These are phyloP conservation scores for Musa acuminata DNA, from an alignment of 176 grass and related monocot genomes.

Conservation along the genomic window DNA sequence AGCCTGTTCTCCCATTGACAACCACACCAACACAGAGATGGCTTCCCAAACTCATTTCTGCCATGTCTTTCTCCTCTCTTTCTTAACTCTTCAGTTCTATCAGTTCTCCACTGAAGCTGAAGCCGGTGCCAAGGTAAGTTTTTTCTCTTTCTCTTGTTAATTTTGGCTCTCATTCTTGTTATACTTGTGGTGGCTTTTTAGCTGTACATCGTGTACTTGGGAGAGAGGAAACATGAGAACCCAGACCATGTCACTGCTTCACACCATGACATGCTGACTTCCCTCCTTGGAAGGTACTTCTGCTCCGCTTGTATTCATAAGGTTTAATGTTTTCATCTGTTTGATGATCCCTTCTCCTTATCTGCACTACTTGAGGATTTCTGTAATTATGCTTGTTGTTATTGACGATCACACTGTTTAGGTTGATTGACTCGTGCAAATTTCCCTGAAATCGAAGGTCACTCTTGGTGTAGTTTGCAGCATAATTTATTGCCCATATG, in stretches of 20 bases:
- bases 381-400: too few species aligned
- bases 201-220: slow-evolving; percentile 40
- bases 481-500: too few species aligned
- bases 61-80: background rate
- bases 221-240: slow-evolving; percentile 35
- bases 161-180: background rate
- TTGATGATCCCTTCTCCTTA: background rate
- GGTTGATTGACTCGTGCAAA: too few species aligned
- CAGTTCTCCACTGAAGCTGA: background rate
- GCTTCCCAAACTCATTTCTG: background rate
- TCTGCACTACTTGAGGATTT: background rate
- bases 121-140: background rate
- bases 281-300: slow-evolving; percentile 30
- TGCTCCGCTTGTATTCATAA: background rate
- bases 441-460: too few species aligned
- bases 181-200: background rate
- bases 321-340: background rate
- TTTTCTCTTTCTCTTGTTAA: background rate
- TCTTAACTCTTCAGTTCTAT: background rate
- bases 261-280: slow-evolving; percentile 30
- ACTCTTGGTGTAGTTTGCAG: too few species aligned
- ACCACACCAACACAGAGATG: background rate
- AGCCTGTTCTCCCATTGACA: background rate
- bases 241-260: slow-evolving; percentile 27
- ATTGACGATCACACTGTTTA: too few species aligned